Evolutionary conservation across 2,329 filamentous ascomycete genomes (phyloP).

Genomic region (Leptoxyphium fumago): DNA sequence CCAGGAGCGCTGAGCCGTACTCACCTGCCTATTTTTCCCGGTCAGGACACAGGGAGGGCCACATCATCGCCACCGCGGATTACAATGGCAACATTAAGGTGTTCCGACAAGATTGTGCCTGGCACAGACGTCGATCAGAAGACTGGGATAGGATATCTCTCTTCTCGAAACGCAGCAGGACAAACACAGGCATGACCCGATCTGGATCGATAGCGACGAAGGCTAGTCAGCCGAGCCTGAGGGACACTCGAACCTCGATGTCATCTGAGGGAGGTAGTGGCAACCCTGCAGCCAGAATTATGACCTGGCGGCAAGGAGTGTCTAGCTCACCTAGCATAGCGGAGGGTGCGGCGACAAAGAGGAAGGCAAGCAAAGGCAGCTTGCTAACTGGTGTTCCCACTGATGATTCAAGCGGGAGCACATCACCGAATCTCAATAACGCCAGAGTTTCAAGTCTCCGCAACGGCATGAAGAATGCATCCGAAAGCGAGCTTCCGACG

Average conservation of each 20-base stretch:
- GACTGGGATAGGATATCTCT: slow-evolving; percentile 61
- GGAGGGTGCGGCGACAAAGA: slow-evolving; percentile 10
- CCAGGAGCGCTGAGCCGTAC: slow-evolving; percentile 36
- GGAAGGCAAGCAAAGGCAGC: neutral
- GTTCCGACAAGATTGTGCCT: slow-evolving; percentile 88
- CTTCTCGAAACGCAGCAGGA: slow-evolving; percentile 49
- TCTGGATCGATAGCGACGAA: slow-evolving; percentile 31
- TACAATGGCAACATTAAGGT: slow-evolving; percentile 82
- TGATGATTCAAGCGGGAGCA: slow-evolving; percentile 23
- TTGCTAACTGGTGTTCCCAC: slow-evolving; percentile 12
- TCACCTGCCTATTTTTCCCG: slow-evolving; percentile 66
- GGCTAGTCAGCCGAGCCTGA: slow-evolving; percentile 17
- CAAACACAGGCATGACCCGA: slow-evolving; percentile 36
- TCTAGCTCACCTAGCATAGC: slow-evolving; percentile 37
- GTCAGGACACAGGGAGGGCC: slow-evolving; percentile 61
- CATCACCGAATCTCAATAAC: slow-evolving; percentile 24
- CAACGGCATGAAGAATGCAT: slow-evolving; percentile 1
- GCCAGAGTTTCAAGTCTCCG: slow-evolving; percentile 1
- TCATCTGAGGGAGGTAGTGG: slow-evolving; percentile 16
- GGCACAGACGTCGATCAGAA: slow-evolving; percentile 55
- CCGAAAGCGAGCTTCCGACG: slow-evolving; percentile 2
- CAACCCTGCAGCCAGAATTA: slow-evolving; percentile 56
- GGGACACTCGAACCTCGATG: slow-evolving; percentile 15
- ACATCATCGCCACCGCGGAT: slow-evolving; percentile 86
- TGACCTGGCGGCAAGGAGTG: slow-evolving; percentile 71